Evolutionary conservation across 2,329 filamentous ascomycete genomes (phyloP).

Genomic region (Clarireedia monteithiana): DNA sequence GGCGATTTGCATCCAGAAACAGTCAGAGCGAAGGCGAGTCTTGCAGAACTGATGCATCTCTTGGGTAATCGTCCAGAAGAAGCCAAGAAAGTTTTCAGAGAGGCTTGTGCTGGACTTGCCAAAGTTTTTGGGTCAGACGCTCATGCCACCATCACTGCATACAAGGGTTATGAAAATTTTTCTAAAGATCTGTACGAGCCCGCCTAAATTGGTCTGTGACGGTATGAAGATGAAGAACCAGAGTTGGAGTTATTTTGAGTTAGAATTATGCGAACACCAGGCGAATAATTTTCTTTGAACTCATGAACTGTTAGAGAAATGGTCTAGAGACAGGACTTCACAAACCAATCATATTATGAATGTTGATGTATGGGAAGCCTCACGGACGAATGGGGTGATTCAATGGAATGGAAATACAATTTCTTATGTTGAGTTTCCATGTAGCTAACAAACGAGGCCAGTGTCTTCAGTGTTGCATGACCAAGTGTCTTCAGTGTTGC

Average conservation of each 20-base stretch:
- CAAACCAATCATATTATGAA: not conserved
- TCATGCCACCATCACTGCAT: slow-evolving; percentile 17
- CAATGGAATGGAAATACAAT: not conserved
- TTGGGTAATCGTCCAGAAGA: slow-evolving; percentile 14
- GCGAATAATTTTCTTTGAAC: not conserved
- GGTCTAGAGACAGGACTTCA: not conserved
- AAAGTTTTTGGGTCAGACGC: slow-evolving; percentile 19
- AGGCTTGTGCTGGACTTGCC: slow-evolving; percentile 19
- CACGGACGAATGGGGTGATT: not conserved
- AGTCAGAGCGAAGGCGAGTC: slow-evolving; percentile 16
- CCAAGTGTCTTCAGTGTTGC: not conserved
- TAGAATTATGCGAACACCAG: no score
- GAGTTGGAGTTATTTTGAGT: no score
- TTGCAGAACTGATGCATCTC: slow-evolving; percentile 18
- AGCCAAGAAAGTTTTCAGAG: slow-evolving; percentile 20
- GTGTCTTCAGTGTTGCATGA: not conserved
- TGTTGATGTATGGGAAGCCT: not conserved
- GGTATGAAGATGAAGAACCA: no score
- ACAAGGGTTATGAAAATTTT: slow-evolving; percentile 22
- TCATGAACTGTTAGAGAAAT: not conserved
- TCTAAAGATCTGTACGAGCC: slow-evolving; percentile 16
- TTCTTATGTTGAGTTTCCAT: not conserved
- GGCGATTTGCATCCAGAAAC: slow-evolving; percentile 23
- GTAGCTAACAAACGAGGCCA: not conserved
- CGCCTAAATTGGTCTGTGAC: not conserved